phyloP scores from a whole-genome alignment of 371 early-diverging fungal species.

The Zopfochytrium polystomum region DNA sequence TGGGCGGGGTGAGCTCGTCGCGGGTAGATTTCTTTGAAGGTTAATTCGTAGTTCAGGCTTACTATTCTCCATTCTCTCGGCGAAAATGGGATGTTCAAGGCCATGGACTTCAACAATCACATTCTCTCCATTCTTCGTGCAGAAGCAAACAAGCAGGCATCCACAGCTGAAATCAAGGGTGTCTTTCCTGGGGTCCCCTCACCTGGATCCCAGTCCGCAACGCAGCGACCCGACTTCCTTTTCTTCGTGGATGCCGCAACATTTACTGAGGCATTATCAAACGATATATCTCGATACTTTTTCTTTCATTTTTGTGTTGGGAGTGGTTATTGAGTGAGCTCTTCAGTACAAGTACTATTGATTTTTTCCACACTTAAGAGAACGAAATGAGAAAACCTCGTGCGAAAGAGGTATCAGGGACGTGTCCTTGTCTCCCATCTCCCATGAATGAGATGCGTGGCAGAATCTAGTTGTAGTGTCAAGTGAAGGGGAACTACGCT shows the following conservation, averaged over 20 bases:
- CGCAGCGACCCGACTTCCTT: not conserved
- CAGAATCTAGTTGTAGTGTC: not conserved
- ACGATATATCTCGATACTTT: not conserved
- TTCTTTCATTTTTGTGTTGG: not conserved
- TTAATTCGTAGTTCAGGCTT: conserved; percentile 13
- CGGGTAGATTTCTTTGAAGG: not conserved
- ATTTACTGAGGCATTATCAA: not conserved
- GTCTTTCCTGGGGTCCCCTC: too few species aligned
- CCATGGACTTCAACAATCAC: conserved; percentile 45
- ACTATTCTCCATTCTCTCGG: conserved; percentile 32
- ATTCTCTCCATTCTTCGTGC: conserved; percentile 26
- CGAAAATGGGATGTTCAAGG: conserved; percentile 33
- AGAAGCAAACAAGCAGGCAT: conserved; percentile 17
- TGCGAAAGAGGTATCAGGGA: too few species aligned
- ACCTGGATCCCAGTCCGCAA: not conserved
- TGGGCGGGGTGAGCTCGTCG: conserved; percentile 44
- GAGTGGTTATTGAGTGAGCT: not conserved
- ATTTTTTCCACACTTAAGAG: not conserved
- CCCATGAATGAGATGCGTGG: not conserved
- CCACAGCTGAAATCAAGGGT: not conserved
- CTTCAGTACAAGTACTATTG: not conserved
- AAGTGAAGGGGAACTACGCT: too few species aligned
- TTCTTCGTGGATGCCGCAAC: not conserved
- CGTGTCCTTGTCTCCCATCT: not conserved
- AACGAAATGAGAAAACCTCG: not conserved